phyloP scores from a whole-genome alignment of 208 protist species.

The Plasmodiophora brassicae region DNA sequence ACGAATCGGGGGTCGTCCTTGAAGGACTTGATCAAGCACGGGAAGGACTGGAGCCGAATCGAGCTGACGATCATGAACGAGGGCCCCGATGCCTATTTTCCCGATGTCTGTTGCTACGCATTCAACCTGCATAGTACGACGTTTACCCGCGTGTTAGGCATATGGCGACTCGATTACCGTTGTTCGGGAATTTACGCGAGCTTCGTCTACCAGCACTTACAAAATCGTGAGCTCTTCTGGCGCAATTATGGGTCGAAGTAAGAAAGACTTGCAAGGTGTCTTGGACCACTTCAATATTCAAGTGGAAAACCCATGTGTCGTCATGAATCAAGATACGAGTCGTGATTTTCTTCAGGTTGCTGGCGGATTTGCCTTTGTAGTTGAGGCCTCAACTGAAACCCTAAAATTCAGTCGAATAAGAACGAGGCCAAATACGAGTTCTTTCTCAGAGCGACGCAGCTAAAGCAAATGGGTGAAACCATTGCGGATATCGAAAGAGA shows the following conservation, averaged over 20 bases:
- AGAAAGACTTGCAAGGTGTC: conserved; percentile 14
- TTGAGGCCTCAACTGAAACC: too few species aligned
- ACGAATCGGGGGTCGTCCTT: conserved; percentile 24
- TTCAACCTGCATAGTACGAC: not conserved
- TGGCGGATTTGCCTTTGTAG: too few species aligned
- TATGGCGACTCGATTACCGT: conserved; percentile 24
- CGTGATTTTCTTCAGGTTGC: conserved; percentile 28
- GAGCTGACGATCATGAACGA: not conserved
- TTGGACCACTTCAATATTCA: conserved; percentile 41
- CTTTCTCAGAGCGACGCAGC: conserved; percentile 29
- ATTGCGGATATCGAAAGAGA: not conserved
- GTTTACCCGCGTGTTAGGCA: not conserved
- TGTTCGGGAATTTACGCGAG: not conserved
- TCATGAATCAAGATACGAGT: conserved; percentile 38
- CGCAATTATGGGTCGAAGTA: not conserved
- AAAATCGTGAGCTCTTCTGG: not conserved
- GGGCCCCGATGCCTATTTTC: not conserved
- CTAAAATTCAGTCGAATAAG: conserved; percentile 16
- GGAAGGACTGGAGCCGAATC: not conserved
- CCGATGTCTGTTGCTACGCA: not conserved
- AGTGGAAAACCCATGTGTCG: conserved; percentile 36
- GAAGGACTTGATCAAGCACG: not conserved
- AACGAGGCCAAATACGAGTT: not conserved
- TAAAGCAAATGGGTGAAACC: conserved; percentile 5
- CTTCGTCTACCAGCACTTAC: not conserved